Conservation (phyloP, 106 monocot genomes). For the Agapanthus africanus region DNA sequence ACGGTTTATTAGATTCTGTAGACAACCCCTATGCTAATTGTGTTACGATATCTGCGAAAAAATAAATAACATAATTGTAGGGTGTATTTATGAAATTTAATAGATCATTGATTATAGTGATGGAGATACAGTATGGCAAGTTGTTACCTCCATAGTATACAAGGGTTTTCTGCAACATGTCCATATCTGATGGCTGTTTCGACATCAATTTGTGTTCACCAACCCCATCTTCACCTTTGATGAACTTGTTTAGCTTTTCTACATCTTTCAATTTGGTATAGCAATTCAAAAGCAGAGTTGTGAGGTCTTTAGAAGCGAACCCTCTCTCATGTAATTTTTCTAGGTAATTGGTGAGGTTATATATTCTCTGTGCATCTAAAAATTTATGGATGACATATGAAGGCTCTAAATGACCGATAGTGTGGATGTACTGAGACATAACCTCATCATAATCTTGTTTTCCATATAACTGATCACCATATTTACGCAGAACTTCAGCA, state of each 20-base stretch:
- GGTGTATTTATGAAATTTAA: too few species aligned
- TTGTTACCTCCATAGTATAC: too few species aligned
- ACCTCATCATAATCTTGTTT: conserved; percentile 94
- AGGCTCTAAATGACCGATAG: conserved; percentile 92
- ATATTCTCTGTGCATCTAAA: conserved; percentile 87
- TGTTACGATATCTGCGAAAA: too few species aligned
- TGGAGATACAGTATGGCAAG: too few species aligned
- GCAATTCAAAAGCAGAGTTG: conserved; percentile 92
- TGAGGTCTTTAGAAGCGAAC: conserved; percentile 89
- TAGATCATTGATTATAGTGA: too few species aligned
- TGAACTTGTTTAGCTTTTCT: conserved; percentile 89
- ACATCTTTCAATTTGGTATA: conserved; percentile 98
- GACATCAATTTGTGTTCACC: conserved; percentile 92
- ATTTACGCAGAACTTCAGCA: conserved; percentile 92
- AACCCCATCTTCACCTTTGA: conserved; percentile 75
- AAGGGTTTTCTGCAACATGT: conserved; percentile 86
- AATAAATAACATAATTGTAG: too few species aligned
- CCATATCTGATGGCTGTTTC: conserved; percentile 98
- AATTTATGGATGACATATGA: conserved; percentile 99
- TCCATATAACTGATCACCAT: conserved; percentile 90
- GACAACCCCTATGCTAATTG: too few species aligned
- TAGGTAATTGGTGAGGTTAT: conserved; percentile 91
- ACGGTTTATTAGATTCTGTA: too few species aligned
- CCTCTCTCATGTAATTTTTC: conserved; percentile 88
- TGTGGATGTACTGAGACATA: conserved; percentile 91